Evolutionary conservation across 2,329 filamentous ascomycete genomes (phyloP), one percentile per base, ranked within the genome.

Genomic region (Colletotrichum truncatum): DNA sequence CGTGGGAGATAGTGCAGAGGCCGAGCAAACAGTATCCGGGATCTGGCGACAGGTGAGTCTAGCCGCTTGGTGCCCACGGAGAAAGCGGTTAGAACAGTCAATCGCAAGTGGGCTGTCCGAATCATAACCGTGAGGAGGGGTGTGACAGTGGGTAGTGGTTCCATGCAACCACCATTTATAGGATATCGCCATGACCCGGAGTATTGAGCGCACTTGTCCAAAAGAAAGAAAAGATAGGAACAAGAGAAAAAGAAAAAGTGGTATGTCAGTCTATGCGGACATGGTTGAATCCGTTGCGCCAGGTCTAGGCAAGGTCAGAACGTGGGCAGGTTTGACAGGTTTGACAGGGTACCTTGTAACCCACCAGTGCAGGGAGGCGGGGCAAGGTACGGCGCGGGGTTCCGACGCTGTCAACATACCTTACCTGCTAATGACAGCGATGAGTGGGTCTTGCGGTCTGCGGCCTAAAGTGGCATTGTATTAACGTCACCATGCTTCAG

Each of bases 281-380:
- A 28, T 51, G 55, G 32, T 30, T 18, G 25, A 21, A 41, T 26
- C 36, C 36, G 25, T 18, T 8, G 23, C 18, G 39, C 18, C 38
- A 23, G 43, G 45, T 52, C 30, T 14, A 18, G 16, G n/a, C n/a
- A 39, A 39, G 51, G 43, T 58, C 34, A 25, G 59, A 36, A 34
- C 36, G 46, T 52, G 36, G 56, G 41, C 48, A 53, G 57, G 39
- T 54, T 53, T 61, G 61, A 49, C 62, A 62, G 26, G 43, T 46
- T 36, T 46, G 32, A 46, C 30, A 57, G 62, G 62, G 9, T n/a
- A 25, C 36, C 55, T 49, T 57, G 36, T 11, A 28, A 41, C 30
- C 41, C 23, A 39, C 41, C 36, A n/a, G 46, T 30, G n/a, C n/a
- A 21, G 26, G 46, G 46, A 16, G 30, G 34, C 30, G 34, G 28